Conservation (phyloP, 805 yeast genomes). For the Starmerella apis region DNA sequence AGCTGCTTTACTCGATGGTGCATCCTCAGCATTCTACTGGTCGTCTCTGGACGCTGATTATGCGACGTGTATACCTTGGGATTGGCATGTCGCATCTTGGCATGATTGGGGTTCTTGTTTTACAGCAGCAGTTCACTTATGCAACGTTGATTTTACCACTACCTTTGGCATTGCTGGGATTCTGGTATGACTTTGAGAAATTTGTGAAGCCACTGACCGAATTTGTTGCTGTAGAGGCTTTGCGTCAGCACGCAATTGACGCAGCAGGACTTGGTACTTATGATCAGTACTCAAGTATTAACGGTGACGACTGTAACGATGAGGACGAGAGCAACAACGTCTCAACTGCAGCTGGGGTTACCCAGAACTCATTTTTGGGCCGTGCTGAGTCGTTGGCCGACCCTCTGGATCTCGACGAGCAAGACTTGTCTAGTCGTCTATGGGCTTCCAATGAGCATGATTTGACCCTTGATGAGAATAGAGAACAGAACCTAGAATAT, state of each 20-base stretch:
- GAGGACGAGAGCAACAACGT: not conserved
- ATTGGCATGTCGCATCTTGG: constrained; percentile 76
- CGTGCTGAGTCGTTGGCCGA: constrained; percentile 9
- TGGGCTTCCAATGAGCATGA: constrained; percentile 6
- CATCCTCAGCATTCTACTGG: constrained; percentile 97
- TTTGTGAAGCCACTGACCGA: constrained; percentile 69
- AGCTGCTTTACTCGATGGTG: constrained; percentile 75
- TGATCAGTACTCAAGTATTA: constrained; percentile 5
- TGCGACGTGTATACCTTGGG: constrained; percentile 73
- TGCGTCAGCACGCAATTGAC: constrained; percentile 17
- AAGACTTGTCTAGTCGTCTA: constrained; percentile 1
- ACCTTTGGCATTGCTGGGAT: constrained; percentile 55
- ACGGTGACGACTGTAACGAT: constrained; percentile 6
- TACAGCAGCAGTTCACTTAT: constrained; percentile 66
- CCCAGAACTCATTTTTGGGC: not conserved
- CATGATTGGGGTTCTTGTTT: constrained; percentile 81
- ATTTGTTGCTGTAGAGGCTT: constrained; percentile 80
- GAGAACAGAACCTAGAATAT: constrained; percentile 63
- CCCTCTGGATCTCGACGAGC: constrained; percentile 5
- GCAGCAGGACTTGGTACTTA: constrained; percentile 12
- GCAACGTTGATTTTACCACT: constrained; percentile 67
- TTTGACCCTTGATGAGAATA: constrained; percentile 60
- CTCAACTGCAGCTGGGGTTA: not conserved
- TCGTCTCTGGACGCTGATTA: constrained; percentile 86
- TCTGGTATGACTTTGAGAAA: constrained; percentile 70